Conservation (phyloP, 495 filamentous ascomycete genomes). For the Sabuloglossum arenarium region DNA sequence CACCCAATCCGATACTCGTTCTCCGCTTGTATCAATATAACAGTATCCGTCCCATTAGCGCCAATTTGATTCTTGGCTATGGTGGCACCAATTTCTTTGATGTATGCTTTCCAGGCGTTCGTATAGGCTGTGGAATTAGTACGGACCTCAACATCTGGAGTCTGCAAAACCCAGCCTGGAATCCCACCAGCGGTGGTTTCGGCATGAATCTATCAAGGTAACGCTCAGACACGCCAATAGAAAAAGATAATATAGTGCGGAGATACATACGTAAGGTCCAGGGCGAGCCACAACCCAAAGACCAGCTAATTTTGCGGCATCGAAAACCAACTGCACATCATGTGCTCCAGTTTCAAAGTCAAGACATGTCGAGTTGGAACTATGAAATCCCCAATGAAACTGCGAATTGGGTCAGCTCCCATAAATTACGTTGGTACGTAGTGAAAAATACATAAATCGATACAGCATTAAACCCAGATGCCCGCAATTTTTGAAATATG, state of each 20-base stretch:
- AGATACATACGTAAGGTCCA: conserved; percentile 4
- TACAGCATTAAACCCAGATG: conserved; percentile 12
- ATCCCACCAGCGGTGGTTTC: conserved; percentile 13
- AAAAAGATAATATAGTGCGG: too few species aligned
- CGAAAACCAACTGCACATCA: conserved; percentile 10
- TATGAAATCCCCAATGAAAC: conserved; percentile 9
- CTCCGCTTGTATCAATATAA: conserved; percentile 13
- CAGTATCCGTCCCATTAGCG: conserved; percentile 6
- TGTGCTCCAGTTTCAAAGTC: conserved; percentile 13
- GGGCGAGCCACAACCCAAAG: conserved; percentile 13
- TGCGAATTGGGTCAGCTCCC: not conserved
- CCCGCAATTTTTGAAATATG: conserved; percentile 13
- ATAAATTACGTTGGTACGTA: conserved; percentile 1
- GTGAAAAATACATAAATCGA: conserved; percentile 10
- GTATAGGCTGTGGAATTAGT: conserved; percentile 8
- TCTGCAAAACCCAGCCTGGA: conserved; percentile 9
- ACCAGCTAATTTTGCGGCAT: conserved; percentile 11
- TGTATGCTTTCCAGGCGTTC: conserved; percentile 10
- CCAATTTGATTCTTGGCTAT: conserved; percentile 10
- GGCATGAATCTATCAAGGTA: conserved; percentile 8
- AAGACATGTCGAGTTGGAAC: conserved; percentile 5
- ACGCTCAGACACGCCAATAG: not conserved
- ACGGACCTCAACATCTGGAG: conserved; percentile 7
- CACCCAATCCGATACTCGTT: conserved; percentile 8
- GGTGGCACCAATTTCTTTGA: conserved; percentile 9